Conservation (phyloP, 2,329 filamentous ascomycete genomes). For the Fusarium sp. region DNA sequence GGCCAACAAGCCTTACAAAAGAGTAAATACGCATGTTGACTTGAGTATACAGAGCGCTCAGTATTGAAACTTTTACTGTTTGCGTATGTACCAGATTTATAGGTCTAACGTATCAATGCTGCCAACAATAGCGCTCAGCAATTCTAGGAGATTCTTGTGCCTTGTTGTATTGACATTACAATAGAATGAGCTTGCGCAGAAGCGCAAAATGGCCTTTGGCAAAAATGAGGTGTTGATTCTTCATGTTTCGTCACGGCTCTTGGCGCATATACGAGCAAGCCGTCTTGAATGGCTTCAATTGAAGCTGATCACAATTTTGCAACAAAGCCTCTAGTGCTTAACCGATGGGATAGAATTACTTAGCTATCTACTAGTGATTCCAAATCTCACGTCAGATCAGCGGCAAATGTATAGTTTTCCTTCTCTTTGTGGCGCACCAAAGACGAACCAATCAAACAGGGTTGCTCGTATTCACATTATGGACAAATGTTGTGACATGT, state of each 20-base stretch:
- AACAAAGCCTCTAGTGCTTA: fast-evolving
- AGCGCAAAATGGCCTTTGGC: background rate
- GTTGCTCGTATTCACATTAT: background rate
- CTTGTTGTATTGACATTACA: no score
- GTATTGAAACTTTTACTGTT: background rate
- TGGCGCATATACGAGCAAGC: background rate
- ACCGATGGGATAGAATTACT: no score
- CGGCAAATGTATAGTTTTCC: background rate
- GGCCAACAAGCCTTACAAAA: background rate
- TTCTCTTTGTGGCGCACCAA: background rate
- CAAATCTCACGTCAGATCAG: background rate
- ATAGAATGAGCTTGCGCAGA: background rate
- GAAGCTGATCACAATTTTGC: background rate
- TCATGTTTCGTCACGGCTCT: no score
- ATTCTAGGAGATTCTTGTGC: no score
- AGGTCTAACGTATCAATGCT: background rate
- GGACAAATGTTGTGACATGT: background rate
- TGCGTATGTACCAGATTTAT: background rate
- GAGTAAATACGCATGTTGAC: background rate
- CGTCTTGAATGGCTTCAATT: background rate
- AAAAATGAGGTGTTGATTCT: background rate
- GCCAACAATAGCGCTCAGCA: fast-evolving
- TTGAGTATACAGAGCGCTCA: background rate
- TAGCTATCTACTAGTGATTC: no score
- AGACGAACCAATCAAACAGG: background rate